Evolutionary conservation across 768 basidiomycete genomes (phyloP).

Genomic region (Tylopilus plumbeoviolaceoides): DNA sequence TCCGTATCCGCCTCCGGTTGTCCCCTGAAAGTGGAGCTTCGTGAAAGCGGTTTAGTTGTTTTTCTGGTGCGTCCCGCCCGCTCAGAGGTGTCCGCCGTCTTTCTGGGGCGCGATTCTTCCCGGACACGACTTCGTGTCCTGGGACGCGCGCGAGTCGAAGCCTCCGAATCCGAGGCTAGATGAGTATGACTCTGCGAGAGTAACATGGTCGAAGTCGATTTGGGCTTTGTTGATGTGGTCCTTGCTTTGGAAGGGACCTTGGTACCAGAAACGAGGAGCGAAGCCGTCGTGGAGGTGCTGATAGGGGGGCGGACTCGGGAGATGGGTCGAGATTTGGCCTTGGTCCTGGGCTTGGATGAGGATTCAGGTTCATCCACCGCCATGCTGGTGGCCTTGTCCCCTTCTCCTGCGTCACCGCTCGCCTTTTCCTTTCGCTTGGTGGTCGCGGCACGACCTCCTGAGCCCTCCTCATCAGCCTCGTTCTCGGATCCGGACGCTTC

Average conservation of each 20-base stretch:
- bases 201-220: conserved; percentile 15
- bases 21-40: conserved; percentile 8
- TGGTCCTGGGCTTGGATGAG: conserved; percentile 11
- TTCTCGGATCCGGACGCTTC: conserved; percentile 17
- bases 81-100: background rate
- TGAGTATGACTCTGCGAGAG: conserved; percentile 20
- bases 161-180: conserved; percentile 22
- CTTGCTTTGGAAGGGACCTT: conserved; percentile 2
- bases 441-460: conserved; percentile 4
- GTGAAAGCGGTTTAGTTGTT: background rate
- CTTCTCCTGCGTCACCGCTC: background rate
- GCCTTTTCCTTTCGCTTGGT: conserved; percentile 7
- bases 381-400: conserved; percentile 6
- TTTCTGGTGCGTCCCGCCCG: conserved; percentile 3
- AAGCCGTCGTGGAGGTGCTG: conserved; percentile 6
- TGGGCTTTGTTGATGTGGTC: conserved; percentile 6
- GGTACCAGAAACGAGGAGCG: background rate
- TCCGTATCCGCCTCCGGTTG: conserved; percentile 7
- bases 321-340: conserved; percentile 13
- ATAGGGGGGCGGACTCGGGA: conserved; percentile 2
- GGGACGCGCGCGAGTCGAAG: conserved; percentile 14
- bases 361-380: conserved; percentile 4
- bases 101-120: conserved; percentile 19
- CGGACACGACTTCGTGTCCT: conserved; percentile 23
- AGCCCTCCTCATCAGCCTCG: conserved; percentile 13